Percentiles rank a stretch among this genome's conserved stretches.
Conservation (phyloP, 2,329 filamentous ascomycete species). For the Aureobasidium pullulans region DNA sequence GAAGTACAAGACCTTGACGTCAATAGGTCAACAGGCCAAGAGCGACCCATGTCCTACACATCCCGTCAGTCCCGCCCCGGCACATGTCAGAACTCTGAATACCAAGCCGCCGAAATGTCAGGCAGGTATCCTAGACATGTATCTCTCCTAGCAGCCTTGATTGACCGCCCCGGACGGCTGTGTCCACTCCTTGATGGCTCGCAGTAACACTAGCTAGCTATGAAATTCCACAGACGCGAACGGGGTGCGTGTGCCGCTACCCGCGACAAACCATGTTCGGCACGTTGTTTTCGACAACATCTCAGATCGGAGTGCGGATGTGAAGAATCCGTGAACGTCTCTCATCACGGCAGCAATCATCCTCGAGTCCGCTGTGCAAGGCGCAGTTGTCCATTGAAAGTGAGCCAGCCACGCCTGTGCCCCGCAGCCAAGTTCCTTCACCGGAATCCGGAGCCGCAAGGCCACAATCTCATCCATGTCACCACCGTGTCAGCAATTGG, state of each 20-base stretch:
- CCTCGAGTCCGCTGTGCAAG: slow-evolving; percentile 6
- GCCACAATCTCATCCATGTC: background rate
- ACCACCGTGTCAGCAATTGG: slow-evolving; percentile 7
- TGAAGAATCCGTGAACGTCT: background rate
- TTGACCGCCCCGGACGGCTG: slow-evolving; percentile 1
- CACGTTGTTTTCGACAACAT: slow-evolving; percentile 2
- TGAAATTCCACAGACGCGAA: background rate
- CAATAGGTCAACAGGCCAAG: background rate
- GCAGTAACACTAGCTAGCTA: background rate
- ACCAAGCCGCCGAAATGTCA: background rate
- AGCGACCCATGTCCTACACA: background rate
- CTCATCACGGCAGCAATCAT: slow-evolving; percentile 1
- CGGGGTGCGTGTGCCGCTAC: background rate
- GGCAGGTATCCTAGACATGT: slow-evolving; percentile 3
- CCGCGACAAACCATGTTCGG: slow-evolving; percentile 1
- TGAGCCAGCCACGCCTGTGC: slow-evolving; percentile 6
- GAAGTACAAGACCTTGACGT: background rate
- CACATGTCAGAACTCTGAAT: slow-evolving; percentile 1
- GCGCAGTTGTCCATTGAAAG: slow-evolving; percentile 3
- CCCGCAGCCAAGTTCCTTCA: slow-evolving; percentile 7
- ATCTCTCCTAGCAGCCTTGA: background rate
- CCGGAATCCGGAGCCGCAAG: slow-evolving; percentile 6
- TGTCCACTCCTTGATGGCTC: background rate
- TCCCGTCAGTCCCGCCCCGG: background rate
- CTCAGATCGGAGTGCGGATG: slow-evolving; percentile 3